Evolutionary conservation across 2,329 filamentous ascomycete species (phyloP).

Genomic region (Conoideocrella luteorostrata): DNA sequence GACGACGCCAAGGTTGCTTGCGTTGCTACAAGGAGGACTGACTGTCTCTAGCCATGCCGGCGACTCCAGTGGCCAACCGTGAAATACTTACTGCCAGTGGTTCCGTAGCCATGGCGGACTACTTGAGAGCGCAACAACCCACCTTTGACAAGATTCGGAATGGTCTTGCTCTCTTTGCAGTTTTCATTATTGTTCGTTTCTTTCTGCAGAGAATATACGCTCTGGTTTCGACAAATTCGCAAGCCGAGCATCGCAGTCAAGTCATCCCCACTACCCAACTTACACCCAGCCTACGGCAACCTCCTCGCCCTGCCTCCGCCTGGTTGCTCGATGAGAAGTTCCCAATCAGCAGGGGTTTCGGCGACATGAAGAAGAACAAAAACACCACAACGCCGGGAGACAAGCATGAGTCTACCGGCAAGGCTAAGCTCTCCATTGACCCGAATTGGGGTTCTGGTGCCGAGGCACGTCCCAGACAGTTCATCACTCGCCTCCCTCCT

Average conservation of each 20-base stretch:
- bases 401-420: slow-evolving; percentile 10
- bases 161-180: slow-evolving; percentile 26
- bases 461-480: slow-evolving; percentile 21
- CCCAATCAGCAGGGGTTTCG: slow-evolving; percentile 3
- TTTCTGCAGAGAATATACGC: slow-evolving; percentile 18
- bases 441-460: slow-evolving; percentile 18
- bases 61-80: slow-evolving; percentile 26
- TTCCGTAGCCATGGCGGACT: slow-evolving; percentile 19
- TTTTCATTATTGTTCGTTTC: slow-evolving; percentile 28
- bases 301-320: slow-evolving; percentile 14
- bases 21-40: neutral
- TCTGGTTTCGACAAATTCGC: neutral
- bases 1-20: slow-evolving; percentile 5
- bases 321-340: slow-evolving; percentile 22
- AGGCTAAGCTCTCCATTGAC: slow-evolving; percentile 17
- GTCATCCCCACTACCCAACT: slow-evolving; percentile 10
- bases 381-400: slow-evolving; percentile 8
- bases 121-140: slow-evolving; percentile 25
- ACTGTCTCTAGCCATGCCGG: slow-evolving; percentile 19
- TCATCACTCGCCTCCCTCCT: slow-evolving; percentile 34
- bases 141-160: slow-evolving; percentile 20
- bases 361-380: slow-evolving; percentile 4
- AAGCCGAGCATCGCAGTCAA: slow-evolving; percentile 8
- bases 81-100: slow-evolving; percentile 22
- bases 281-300: slow-evolving; percentile 9